Conservation (phyloP, 2,329 filamentous ascomycete species). For the Cercospora janseana region DNA sequence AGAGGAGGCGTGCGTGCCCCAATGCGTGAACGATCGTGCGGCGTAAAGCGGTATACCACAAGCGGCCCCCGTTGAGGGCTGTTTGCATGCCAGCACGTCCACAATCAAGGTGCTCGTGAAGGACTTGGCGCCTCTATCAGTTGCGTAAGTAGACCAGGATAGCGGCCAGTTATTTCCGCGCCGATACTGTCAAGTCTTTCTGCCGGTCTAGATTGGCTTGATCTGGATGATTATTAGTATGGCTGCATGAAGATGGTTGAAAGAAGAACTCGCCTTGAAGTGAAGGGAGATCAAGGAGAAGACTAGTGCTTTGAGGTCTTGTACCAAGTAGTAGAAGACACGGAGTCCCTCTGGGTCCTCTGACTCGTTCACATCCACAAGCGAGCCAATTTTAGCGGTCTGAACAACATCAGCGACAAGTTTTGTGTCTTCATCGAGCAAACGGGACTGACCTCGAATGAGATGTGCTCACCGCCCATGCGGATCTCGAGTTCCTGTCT, state of each 20-base stretch:
- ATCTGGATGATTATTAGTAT: slow-evolving; percentile 25
- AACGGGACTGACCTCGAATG: slow-evolving; percentile 74
- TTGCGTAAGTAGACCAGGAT: no score
- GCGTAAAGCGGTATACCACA: no score
- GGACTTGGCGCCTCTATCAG: no score
- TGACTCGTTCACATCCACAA: slow-evolving; percentile 95
- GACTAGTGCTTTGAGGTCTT: slow-evolving; percentile 92
- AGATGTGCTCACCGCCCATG: slow-evolving; percentile 91
- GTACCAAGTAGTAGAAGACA: slow-evolving; percentile 98
- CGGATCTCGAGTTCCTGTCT: slow-evolving; percentile 95
- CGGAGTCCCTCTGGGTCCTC: slow-evolving; percentile 92
- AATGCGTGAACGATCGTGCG: no score
- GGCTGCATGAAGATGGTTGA: background rate
- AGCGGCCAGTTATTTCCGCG: no score
- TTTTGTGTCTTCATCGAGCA: background rate
- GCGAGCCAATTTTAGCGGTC: slow-evolving; percentile 97
- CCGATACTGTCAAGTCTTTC: background rate
- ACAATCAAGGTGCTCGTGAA: no score
- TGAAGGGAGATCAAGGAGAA: slow-evolving; percentile 95
- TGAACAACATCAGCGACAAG: slow-evolving; percentile 41
- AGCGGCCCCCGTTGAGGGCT: no score
- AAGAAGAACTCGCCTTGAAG: slow-evolving; percentile 75
- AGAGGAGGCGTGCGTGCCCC: no score
- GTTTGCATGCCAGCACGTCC: no score
- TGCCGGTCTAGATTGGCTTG: slow-evolving; percentile 33